Conservation (phyloP, 108 stramenopile genomes). For the Cyclotella choctawhatcheeana region DNA sequence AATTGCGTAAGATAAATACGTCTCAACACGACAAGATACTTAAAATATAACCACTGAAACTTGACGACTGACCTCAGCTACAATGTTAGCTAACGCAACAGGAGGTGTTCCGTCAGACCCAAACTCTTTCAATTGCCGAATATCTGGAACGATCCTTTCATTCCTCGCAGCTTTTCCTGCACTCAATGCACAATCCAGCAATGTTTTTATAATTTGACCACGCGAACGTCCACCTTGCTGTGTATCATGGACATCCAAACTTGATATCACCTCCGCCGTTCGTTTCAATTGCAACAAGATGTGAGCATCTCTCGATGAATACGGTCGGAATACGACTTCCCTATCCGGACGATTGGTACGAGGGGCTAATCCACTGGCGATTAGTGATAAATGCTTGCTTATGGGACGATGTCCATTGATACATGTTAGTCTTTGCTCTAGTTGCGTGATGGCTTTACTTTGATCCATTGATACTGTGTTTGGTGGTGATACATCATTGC, state of each 20-base stretch:
- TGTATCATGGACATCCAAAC: not conserved
- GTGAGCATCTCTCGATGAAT: conserved; percentile 82
- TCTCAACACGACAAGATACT: not conserved
- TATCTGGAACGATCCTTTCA: conserved; percentile 54
- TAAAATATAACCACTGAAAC: no score
- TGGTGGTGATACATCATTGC: conserved; percentile 8
- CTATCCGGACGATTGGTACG: conserved; percentile 72
- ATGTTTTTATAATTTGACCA: conserved; percentile 48
- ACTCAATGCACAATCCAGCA: conserved; percentile 68
- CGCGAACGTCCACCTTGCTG: conserved; percentile 8
- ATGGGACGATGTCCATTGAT: conserved; percentile 34
- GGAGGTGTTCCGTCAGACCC: conserved; percentile 68
- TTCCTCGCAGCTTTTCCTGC: conserved; percentile 80
- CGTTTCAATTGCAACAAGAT: conserved; percentile 82
- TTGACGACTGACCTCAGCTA: conserved; percentile 31
- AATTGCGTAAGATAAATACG: not conserved
- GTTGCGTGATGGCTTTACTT: conserved; percentile 10
- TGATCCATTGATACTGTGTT: conserved; percentile 4
- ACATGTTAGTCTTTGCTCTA: conserved; percentile 24
- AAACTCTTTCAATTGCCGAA: conserved; percentile 53
- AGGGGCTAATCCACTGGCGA: conserved; percentile 71
- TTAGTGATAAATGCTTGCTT: conserved; percentile 50
- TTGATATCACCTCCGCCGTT: conserved; percentile 57
- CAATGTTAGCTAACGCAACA: conserved; percentile 18
- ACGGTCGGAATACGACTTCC: conserved; percentile 74